Conservation (phyloP, 164 flowering plant genomes). For the Kingdonia uniflora region DNA sequence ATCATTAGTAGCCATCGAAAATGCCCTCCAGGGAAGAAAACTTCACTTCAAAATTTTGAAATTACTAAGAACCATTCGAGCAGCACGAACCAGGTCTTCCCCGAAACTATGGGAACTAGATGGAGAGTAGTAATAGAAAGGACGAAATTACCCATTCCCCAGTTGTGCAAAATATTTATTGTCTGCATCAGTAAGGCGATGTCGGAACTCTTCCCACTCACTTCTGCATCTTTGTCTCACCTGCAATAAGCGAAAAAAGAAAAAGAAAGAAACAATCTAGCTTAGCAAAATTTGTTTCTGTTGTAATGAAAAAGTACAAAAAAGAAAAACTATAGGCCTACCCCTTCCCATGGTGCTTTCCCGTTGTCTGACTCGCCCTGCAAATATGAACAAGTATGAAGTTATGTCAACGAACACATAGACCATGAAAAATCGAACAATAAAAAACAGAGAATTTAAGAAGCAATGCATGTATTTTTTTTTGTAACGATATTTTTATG, state of each 20-base stretch:
- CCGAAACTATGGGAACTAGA: neutral
- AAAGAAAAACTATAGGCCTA: constrained; percentile 21
- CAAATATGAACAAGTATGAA: constrained; percentile 5
- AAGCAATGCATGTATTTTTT: no score
- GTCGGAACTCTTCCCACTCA: constrained; percentile 73
- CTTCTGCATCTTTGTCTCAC: constrained; percentile 76
- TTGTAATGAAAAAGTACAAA: neutral
- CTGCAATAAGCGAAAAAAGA: constrained; percentile 26
- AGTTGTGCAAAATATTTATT: constrained; percentile 37
- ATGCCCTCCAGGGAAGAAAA: constrained; percentile 8
- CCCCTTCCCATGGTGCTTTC: constrained; percentile 93
- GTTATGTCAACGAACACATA: neutral
- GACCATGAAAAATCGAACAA: neutral
- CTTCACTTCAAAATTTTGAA: constrained; percentile 13
- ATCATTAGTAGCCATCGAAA: constrained; percentile 1
- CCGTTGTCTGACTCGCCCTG: constrained; percentile 76
- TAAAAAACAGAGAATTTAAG: no score
- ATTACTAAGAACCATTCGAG: neutral
- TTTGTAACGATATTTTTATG: neutral
- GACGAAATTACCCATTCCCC: constrained; percentile 16
- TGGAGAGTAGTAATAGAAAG: neutral
- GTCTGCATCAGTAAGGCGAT: constrained; percentile 64
- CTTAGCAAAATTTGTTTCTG: neutral
- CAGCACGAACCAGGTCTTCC: neutral
- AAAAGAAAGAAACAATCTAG: neutral